Evolutionary conservation across 2,329 filamentous ascomycete genomes (phyloP), one percentile per base, ranked within the genome.

Genomic region (Alternaria sp.): DNA sequence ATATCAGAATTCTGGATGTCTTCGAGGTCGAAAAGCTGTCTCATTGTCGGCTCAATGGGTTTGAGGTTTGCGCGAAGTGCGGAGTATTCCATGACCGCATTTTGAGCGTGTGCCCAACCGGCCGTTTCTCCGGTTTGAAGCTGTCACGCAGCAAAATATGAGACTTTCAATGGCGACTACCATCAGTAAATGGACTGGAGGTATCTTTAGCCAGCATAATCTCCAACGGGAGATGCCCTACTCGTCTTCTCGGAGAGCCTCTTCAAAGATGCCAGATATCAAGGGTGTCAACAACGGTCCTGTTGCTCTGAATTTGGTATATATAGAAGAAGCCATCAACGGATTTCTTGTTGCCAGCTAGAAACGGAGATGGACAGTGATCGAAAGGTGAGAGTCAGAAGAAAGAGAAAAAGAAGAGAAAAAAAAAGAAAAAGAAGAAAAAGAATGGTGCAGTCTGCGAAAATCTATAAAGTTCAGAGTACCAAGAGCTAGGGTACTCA

Each of bases 401-500:
- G 23, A 24, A 48, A 21, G 21, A 40, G 6, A 26, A 17, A 17
- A 17, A 17, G 17, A 17, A 17, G 17, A 17, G 17, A 17, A 2
- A 17, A 17, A 17, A 17, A 17, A 17, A 17, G 17, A 17, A 17
- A 17, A 17, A 17, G 17, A 17, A 17, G 17, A 17, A 17, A 17
- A 17, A 17, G 1, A 40, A 6, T n/a, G 13, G 7, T 17, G 44
- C 23, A 10, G 21, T 34, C 29, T 34, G n/a, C 23, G 44, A 14
- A 48, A 31, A 34, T 48, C 21, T 36, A 48, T 48, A 21, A 34
- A 26, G 31, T 48, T 36, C 10, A 48, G 29, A 24, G 34, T 48
- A 48, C 44, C 31, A 21, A 48, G 23, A 26, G 29, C 29, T 24
- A 21, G 31, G 31, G 29, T 24, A 24, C 11, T 48, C 44, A 36